Evolutionary conservation across 225 moss, liverwort and hornwort species (phyloP).

Genomic region (Straminergon stramineum): DNA sequence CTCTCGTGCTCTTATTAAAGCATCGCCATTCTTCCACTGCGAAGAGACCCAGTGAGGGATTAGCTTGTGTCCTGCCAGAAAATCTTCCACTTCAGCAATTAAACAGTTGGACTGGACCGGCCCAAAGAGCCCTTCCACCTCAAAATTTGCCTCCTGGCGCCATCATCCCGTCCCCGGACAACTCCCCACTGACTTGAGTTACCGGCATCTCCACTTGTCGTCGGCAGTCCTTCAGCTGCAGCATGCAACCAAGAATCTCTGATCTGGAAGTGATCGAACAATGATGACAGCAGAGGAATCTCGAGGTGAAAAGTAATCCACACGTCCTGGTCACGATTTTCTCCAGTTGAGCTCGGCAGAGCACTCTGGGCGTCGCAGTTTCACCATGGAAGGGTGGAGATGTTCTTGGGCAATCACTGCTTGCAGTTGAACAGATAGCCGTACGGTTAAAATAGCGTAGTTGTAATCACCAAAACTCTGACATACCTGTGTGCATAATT

Average conservation of each 20-base stretch:
- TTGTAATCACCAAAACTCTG: neutral
- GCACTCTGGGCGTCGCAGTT: too few species aligned
- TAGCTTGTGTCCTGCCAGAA: neutral
- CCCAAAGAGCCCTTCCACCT: neutral
- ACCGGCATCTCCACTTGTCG: neutral
- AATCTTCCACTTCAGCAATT: neutral
- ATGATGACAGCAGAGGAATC: neutral
- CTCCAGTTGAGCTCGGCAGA: neutral
- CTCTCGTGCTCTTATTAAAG: neutral
- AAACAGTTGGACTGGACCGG: neutral
- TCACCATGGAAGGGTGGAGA: neutral
- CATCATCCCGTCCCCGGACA: neutral
- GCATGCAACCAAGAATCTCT: neutral
- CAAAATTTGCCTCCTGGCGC: neutral
- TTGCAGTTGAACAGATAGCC: neutral
- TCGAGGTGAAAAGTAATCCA: neutral
- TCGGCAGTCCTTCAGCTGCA: neutral
- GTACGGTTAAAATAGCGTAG: neutral
- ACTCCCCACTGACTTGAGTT: neutral
- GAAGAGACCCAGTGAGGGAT: neutral
- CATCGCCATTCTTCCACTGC: neutral
- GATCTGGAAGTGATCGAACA: neutral
- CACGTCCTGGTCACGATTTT: neutral
- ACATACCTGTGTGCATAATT: too few species aligned
- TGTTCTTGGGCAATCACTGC: neutral